A percentile compares a stretch with the other conserved stretches of the same genome.
phyloP scores from a whole-genome alignment of 176 grass and related monocot genomes.

The Bromus sterilis region DNA sequence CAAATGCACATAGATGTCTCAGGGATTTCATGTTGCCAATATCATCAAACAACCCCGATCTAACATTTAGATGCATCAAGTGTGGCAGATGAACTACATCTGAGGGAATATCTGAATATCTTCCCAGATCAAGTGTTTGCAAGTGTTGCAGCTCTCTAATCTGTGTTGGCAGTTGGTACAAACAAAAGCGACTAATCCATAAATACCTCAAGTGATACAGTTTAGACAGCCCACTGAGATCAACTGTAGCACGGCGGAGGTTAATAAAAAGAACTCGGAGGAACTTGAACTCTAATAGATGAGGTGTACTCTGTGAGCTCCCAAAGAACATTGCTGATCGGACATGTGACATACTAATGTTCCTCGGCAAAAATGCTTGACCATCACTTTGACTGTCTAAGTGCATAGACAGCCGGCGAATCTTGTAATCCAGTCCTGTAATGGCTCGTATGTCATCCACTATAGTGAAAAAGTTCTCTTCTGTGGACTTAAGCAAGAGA shows the following conservation, averaged over 20 bases:
- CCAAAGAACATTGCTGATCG: background rate
- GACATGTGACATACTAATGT: background rate
- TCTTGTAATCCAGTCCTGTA: background rate
- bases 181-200: background rate
- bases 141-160: background rate
- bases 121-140: background rate
- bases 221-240: background rate
- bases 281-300: background rate
- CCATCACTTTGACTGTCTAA: background rate
- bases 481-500: background rate
- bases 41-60: background rate
- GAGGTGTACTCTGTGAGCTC: background rate
- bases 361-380: background rate
- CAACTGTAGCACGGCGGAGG: background rate
- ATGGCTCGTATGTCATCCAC: background rate
- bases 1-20: background rate
- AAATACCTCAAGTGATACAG: background rate
- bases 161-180: background rate
- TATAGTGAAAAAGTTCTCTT: background rate
- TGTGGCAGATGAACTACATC: background rate
- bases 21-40: background rate
- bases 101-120: background rate
- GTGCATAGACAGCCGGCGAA: background rate
- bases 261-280: background rate
- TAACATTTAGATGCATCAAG: background rate